These are phyloP conservation scores for Phylloboletellus chloephorus DNA, from an alignment of 1,284 basidiomycete species.

Conservation along the genomic window DNA sequence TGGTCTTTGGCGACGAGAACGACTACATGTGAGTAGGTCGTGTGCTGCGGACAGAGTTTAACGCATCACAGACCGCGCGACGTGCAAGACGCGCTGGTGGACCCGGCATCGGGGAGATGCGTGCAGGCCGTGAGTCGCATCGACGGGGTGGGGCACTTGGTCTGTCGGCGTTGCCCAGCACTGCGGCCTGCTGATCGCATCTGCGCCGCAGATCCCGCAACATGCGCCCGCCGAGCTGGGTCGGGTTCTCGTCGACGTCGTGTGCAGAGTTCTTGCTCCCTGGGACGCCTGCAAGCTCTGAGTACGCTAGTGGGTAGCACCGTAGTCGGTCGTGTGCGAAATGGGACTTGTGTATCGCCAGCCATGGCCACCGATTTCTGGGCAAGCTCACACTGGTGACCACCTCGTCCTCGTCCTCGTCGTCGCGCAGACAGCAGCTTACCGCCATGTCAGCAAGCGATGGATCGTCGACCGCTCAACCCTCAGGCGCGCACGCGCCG, in stretches of 20 bases:
- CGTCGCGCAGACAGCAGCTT: slow-evolving; percentile 9
- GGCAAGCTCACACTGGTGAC: slow-evolving; percentile 71
- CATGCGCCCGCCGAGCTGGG: slow-evolving; percentile 20
- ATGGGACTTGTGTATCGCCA: not conserved
- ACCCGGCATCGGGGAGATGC: slow-evolving; percentile 39
- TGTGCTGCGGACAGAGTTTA: not conserved
- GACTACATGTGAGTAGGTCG: slow-evolving; percentile 47
- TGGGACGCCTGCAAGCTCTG: slow-evolving; percentile 14
- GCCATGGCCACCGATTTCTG: slow-evolving; percentile 72
- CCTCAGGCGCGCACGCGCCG: slow-evolving; percentile 62
- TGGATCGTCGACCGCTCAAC: slow-evolving; percentile 85
- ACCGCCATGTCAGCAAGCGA: slow-evolving; percentile 56
- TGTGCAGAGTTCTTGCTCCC: slow-evolving; percentile 10
- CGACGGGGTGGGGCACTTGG: slow-evolving; percentile 45
- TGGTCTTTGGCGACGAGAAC: slow-evolving; percentile 44
- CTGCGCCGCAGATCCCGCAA: slow-evolving; percentile 22
- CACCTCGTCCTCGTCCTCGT: slow-evolving; percentile 30
- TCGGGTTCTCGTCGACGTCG: slow-evolving; percentile 18
- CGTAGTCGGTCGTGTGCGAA: slow-evolving; percentile 7
- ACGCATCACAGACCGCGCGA: slow-evolving; percentile 31
- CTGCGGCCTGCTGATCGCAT: not conserved
- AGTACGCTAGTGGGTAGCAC: not conserved
- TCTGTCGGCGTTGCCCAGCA: slow-evolving; percentile 20
- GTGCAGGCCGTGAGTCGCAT: slow-evolving; percentile 40
- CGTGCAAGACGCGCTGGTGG: slow-evolving; percentile 43